Evolutionary conservation across 805 yeast genomes (phyloP), one percentile per base, ranked within the genome.

Genomic region (Barnettozyma populi): DNA sequence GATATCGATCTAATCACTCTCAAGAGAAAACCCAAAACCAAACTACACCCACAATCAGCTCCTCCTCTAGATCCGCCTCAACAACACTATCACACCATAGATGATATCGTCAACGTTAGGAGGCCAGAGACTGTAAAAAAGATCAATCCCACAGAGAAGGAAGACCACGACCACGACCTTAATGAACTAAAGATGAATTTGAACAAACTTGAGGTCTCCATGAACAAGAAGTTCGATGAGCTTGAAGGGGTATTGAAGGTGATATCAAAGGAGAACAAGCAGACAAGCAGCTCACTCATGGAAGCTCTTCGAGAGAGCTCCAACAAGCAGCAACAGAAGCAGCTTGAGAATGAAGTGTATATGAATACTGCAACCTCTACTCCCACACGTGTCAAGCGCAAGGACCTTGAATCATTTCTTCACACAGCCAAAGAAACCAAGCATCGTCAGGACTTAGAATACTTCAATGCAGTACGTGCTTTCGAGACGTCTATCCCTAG

Each of bases 391-490:
- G 36, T 58, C 19, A 46, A 51, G 9, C 44, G 50, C 61, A 37
- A 57, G 50, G 53, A 55, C 54, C 32, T 80, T 20, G 76, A 78
- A 53, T 52, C 50, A 0, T 76, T 72, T 44, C 64, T 81, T 34
- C 60, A 66, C 39, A 61, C 66, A 7, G 75, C 80, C 4, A 75
- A 76, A 49, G 59, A 59, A 16, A 63, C 65, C 18, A 68, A 67
- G 46, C 72, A 71, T 20, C 42, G 53, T 18, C 67, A 67, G 29
- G 73, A 72, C 34, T 77, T 76, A 48, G 66, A 67, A 35, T 57
- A 67, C 36, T 78, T 76, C 55, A 70, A 80, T 34, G 75, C 74
- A 41, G 57, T 66, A 35, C 69, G 71, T 36, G 81, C 84, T 0
- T 78, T 66, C 50, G 83, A 79, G 45, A 77, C 79, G 34, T 50